These are phyloP conservation scores for Pontederia crassipes DNA, from an alignment of 176 grass and related monocot species.

Conservation along the genomic window DNA sequence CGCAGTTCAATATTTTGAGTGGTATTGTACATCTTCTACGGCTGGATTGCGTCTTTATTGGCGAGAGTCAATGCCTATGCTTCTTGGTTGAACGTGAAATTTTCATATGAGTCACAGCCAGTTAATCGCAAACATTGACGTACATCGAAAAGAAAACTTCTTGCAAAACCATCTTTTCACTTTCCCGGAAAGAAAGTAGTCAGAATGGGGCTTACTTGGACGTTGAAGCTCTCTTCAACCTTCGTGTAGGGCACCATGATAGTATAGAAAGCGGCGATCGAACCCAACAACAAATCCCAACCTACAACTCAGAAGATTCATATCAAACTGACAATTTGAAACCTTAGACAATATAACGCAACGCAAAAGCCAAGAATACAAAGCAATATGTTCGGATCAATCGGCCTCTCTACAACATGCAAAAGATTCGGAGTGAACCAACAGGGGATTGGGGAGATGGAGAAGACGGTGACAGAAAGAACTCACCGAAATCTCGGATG, in stretches of 20 bases:
- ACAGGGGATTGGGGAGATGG: not conserved
- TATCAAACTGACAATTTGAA: not conserved
- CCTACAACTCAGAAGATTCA: conserved; percentile 22
- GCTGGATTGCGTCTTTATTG: too few relatives aligned
- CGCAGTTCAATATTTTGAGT: too few relatives aligned
- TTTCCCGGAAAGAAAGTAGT: not conserved
- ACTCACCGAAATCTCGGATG: not conserved
- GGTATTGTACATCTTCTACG: too few relatives aligned
- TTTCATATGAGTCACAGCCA: too few relatives aligned
- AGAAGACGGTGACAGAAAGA: not conserved
- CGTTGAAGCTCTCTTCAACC: conserved; percentile 96
- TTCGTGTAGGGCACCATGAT: conserved; percentile 83
- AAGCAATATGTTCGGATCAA: not conserved
- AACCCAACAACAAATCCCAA: conserved; percentile 80
- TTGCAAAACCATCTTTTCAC: too few relatives aligned
- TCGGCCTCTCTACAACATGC: not conserved
- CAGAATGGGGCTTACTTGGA: conserved; percentile 30
- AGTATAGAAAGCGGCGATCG: conserved; percentile 52
- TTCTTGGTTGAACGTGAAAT: too few relatives aligned
- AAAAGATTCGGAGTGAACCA: not conserved
- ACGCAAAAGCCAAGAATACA: too few relatives aligned
- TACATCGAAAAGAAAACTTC: not conserved
- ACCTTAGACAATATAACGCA: too few relatives aligned
- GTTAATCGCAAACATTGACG: not conserved
- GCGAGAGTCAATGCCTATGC: too few relatives aligned